phyloP scores from a whole-genome alignment of 441 rosid genomes.

The Adansonia gregorii region DNA sequence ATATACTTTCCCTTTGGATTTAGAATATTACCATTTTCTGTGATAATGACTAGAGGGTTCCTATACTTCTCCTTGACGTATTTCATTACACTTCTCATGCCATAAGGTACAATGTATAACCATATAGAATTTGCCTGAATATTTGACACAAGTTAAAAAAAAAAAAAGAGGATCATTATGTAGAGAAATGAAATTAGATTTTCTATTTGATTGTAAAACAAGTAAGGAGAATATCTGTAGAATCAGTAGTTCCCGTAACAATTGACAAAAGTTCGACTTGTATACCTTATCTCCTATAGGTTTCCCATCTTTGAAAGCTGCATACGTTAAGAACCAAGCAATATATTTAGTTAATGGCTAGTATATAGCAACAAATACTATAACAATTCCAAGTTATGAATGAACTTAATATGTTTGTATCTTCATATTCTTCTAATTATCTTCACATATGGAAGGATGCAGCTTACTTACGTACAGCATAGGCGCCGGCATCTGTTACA shows the following conservation, averaged over 20 bases:
- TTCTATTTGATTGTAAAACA: background rate
- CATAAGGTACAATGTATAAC: conserved; percentile 90
- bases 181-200: background rate
- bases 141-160: background rate
- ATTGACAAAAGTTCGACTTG: background rate
- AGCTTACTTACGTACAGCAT: conserved; percentile 64
- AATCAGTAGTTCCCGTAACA: background rate
- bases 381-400: background rate
- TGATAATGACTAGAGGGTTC: conserved; percentile 74
- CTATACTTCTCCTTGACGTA: conserved; percentile 82
- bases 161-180: background rate
- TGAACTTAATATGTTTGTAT: background rate
- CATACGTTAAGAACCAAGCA: conserved; percentile 28
- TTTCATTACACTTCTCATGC: conserved; percentile 90
- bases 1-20: too few relatives aligned
- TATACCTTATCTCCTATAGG: conserved; percentile 82
- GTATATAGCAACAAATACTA: background rate
- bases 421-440: background rate
- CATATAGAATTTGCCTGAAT: conserved; percentile 87
- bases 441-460: background rate
- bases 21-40: conserved; percentile 74
- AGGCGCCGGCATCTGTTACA: conserved; percentile 71
- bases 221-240: background rate
- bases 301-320: conserved; percentile 62
- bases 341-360: background rate